phyloP scores from a whole-genome alignment of 1,284 basidiomycete species.

The Golubevia pallescens region DNA sequence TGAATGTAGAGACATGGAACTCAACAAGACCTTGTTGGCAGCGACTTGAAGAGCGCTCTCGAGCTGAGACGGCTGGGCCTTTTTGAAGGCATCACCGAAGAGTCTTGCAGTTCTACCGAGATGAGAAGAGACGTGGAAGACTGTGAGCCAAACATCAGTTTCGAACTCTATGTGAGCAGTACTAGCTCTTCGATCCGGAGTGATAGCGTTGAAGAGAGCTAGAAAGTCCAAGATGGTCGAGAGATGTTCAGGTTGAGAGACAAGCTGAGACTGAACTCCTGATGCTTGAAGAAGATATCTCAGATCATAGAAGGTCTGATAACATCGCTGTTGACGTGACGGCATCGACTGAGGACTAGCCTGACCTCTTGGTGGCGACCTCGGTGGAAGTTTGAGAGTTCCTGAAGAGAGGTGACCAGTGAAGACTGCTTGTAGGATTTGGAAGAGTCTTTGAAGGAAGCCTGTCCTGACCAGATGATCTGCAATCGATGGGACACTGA shows the following conservation, averaged over 20 bases:
- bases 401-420: slow-evolving; percentile 21
- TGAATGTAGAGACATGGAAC: neutral
- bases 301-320: slow-evolving; percentile 58
- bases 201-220: slow-evolving; percentile 49
- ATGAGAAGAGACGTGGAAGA: slow-evolving; percentile 57
- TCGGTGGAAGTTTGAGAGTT: slow-evolving; percentile 10
- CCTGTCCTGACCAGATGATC: slow-evolving; percentile 39
- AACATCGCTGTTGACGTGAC: slow-evolving; percentile 42
- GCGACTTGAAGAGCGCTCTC: neutral
- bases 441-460: slow-evolving; percentile 32
- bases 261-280: slow-evolving; percentile 45
- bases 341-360: slow-evolving; percentile 38
- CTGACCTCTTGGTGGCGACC: slow-evolving; percentile 21
- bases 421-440: slow-evolving; percentile 51
- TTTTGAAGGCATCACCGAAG: slow-evolving; percentile 48
- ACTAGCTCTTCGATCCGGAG: slow-evolving; percentile 45
- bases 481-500: slow-evolving; percentile 60
- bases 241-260: slow-evolving; percentile 25
- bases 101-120: slow-evolving; percentile 49
- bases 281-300: slow-evolving; percentile 50
- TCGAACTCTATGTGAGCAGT: slow-evolving; percentile 60
- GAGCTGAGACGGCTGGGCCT: no score
- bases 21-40: neutral
- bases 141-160: slow-evolving; percentile 56
- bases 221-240: slow-evolving; percentile 47